These are phyloP conservation scores for Artemisia tridentata DNA, from an alignment of 129 eudicot species.

Conservation along the genomic window DNA sequence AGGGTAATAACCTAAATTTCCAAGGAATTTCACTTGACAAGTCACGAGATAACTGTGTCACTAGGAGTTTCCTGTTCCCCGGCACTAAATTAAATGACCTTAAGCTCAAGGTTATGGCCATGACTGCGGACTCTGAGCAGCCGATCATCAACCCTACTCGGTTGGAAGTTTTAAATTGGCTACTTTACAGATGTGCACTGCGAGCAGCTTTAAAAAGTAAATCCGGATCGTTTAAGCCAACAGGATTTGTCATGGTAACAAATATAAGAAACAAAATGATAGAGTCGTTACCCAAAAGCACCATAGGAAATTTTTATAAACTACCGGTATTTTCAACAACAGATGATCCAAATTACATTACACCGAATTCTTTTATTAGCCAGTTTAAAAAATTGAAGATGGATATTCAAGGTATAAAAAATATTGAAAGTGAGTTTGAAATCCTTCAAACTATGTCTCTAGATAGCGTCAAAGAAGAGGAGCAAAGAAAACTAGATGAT, in stretches of 20 bases:
- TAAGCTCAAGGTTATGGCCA: conserved; percentile 5
- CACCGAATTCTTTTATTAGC: not conserved
- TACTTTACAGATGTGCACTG: conserved; percentile 22
- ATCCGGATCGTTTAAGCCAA: conserved; percentile 11
- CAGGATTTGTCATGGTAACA: not conserved
- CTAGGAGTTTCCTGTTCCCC: conserved; percentile 14
- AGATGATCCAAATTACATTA: not conserved
- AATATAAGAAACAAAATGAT: conserved; percentile 14
- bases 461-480: not conserved
- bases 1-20: not conserved
- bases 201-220: not conserved
- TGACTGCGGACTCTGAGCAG: not conserved
- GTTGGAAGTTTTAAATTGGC: conserved; percentile 27
- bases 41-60: conserved; percentile 1
- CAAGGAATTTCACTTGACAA: not conserved
- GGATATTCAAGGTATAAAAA: conserved; percentile 5
- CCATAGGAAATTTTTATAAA: not conserved
- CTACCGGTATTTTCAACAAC: not conserved
- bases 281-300: not conserved
- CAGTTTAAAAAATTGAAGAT: conserved; percentile 8
- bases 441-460: not conserved
- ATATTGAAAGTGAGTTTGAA: not conserved
- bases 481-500: not conserved
- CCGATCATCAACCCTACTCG: conserved; percentile 26
- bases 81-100: conserved; percentile 7